Evolutionary conservation across 148 eudicot genomes (phyloP).

Genomic region (Mesembryanthemum crystallinum): DNA sequence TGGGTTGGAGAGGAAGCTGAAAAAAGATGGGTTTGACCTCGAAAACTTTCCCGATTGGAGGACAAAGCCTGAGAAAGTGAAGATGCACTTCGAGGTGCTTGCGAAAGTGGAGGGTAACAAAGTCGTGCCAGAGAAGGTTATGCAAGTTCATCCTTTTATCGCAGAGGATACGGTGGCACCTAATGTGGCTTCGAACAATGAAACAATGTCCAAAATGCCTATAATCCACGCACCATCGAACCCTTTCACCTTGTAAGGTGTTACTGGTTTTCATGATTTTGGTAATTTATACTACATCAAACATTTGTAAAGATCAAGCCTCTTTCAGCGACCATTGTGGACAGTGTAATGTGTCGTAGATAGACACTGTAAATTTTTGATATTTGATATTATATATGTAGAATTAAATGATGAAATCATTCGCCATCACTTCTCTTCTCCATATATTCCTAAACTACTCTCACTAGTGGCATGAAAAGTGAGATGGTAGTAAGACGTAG

Average conservation of each 20-base stretch:
- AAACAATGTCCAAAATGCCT: slow-evolving; percentile 58
- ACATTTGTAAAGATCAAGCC: slow-evolving; percentile 14
- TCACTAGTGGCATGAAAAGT: no score
- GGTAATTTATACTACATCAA: background rate
- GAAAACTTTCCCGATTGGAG: slow-evolving; percentile 72
- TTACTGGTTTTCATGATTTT: background rate
- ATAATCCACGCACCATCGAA: slow-evolving; percentile 52
- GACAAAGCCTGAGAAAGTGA: slow-evolving; percentile 73
- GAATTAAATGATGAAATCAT: background rate
- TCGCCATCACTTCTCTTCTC: no score
- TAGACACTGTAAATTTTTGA: background rate
- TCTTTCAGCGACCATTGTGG: background rate
- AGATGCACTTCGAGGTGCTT: slow-evolving; percentile 90
- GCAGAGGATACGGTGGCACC: slow-evolving; percentile 58
- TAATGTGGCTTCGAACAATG: slow-evolving; percentile 49
- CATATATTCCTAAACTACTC: no score
- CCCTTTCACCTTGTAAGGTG: slow-evolving; percentile 52
- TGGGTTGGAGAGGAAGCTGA: slow-evolving; percentile 67
- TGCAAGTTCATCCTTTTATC: slow-evolving; percentile 62
- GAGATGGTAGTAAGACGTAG: no score
- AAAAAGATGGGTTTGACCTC: slow-evolving; percentile 36
- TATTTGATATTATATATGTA: background rate
- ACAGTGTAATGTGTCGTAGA: background rate
- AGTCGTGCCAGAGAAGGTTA: slow-evolving; percentile 77
- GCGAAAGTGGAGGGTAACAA: slow-evolving; percentile 86